Base-by-base conservation (phyloP, 2,329 filamentous ascomycete species). In the Coleophoma eucalyptorum region DNA sequence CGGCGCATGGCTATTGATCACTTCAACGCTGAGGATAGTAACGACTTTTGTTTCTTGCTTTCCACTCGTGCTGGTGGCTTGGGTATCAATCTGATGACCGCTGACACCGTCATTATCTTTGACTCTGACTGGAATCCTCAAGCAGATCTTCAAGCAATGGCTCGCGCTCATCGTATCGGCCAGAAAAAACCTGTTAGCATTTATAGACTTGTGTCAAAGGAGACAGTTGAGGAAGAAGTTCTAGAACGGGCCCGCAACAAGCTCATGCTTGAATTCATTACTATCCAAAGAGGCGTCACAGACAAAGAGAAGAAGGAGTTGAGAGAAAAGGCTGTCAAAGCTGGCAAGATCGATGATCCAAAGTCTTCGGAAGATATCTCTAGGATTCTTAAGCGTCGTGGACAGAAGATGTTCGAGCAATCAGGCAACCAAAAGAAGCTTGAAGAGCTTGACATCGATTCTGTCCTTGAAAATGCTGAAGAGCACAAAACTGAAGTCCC, bases 111-210 rank as follows among this genome's bases (percentile, higher is more conserved):
- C 58, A 86, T 99, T 61, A 87, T 99, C 42, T 99, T 97, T 62
- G 95, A 99, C 68, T 97, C 94, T 0, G 92, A 97, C 64, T 99
- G 95, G 94, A 99, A 99, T 60, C 95, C 94, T 16, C 94, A 99
- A 68, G 94, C 94, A 6, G 95, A 99, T 75, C 74, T 99, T 59
- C 94, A 99, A 68, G 94, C 94, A 38, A 99, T 99, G 94, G 94
- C 94, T 52, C 87, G 94, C 70, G 95, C 95, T 52, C 95, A 99
- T 71, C 89, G 94, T 68, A 99, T 99, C 58, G 94, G 94, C 3
- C 94, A 99, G 67, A 96, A 94, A 67, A 91, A 86, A 56, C 93
- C 94, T 6, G 94, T 99, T 58, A 97, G 89, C 58, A 93, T 99
- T 47, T 99, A 97, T 65, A 87, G 95, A 34, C 79, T 99, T 6